Conservation (phyloP, 169 alveolate species). For the Cryptosporidium meleagridis region DNA sequence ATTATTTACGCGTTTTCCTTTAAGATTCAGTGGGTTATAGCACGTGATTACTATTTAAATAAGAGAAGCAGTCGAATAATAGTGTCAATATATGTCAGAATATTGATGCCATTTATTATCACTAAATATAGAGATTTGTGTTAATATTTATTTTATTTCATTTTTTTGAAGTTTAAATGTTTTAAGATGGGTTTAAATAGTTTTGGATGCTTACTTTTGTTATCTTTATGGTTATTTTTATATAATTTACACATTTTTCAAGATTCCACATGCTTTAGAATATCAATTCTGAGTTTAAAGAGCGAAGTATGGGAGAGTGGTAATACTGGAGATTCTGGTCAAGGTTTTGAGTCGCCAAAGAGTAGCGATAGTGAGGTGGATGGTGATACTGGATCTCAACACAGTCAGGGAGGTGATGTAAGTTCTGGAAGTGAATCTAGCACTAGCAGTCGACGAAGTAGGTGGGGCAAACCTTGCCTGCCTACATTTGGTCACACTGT, state of each 20-base stretch:
- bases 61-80: not conserved
- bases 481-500: too few species aligned
- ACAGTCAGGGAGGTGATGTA: too few species aligned
- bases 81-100: not conserved
- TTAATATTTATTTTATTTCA: not conserved
- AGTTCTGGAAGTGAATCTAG: too few species aligned
- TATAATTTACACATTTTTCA: not conserved
- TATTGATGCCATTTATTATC: not conserved
- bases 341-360: too few species aligned
- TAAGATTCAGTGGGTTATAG: not conserved
- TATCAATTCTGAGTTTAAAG: not conserved
- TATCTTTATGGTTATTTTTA: not conserved
- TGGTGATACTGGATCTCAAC: too few species aligned
- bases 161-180: not conserved
- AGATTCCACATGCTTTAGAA: not conserved
- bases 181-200: not conserved
- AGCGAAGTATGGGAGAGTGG: not conserved
- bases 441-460: too few species aligned
- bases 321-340: not conserved
- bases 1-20: too few species aligned
- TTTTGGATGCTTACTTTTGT: not conserved
- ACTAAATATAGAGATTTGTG: too few species aligned
- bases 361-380: too few species aligned
- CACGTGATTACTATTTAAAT: not conserved
- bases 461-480: too few species aligned